Evolutionary conservation across 2,329 filamentous ascomycete genomes (phyloP).

Genomic region (Xylariaceae sp.): DNA sequence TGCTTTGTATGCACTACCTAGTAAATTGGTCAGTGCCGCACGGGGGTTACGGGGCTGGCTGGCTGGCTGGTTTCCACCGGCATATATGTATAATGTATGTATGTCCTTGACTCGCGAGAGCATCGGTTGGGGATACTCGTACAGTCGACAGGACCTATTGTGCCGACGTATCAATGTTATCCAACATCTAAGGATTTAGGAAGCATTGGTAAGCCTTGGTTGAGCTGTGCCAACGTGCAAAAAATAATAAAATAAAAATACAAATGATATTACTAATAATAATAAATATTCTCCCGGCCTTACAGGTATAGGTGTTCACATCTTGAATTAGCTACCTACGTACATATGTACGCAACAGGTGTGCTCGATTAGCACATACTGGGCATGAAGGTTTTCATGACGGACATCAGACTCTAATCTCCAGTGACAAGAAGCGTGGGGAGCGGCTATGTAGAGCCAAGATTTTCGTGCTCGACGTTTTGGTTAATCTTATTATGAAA

Average conservation of each 20-base stretch:
- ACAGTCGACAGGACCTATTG: too few relatives aligned
- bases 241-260: neutral
- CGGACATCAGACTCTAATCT: neutral
- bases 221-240: neutral
- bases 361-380: neutral
- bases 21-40: slow-evolving; percentile 15
- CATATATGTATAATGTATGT: neutral
- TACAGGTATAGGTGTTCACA: neutral
- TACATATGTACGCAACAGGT: neutral
- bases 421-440: neutral
- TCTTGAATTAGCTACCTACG: too few relatives aligned
- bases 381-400: neutral
- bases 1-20: neutral
- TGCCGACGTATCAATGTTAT: neutral
- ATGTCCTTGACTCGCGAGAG: neutral
- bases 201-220: neutral
- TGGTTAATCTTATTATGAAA: slow-evolving; percentile 21
- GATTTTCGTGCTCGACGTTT: slow-evolving; percentile 20
- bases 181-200: neutral
- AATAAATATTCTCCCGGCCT: neutral
- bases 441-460: neutral
- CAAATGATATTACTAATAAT: neutral
- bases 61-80: slow-evolving; percentile 13
- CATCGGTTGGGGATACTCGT: too few relatives aligned
- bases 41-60: slow-evolving; percentile 17